phyloP scores from a whole-genome alignment of 148 eudicot genomes.

The Rhododendron molle region DNA sequence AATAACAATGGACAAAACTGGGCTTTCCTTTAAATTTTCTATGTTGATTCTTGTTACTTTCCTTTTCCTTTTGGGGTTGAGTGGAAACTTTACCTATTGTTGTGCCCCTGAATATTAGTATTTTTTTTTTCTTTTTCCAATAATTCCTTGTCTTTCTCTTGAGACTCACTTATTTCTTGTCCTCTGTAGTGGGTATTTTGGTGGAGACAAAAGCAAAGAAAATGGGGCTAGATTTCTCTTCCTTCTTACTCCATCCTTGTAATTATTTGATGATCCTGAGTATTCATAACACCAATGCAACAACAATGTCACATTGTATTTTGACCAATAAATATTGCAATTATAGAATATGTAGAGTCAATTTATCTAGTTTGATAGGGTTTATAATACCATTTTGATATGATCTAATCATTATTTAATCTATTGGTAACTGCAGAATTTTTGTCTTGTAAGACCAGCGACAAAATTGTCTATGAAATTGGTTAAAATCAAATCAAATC shows the following conservation, averaged over 20 bases:
- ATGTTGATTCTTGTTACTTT: background rate
- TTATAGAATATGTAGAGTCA: background rate
- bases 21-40: background rate
- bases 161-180: background rate
- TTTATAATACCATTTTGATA: too few relatives aligned
- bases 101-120: background rate
- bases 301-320: background rate
- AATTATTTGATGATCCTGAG: background rate
- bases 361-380: background rate
- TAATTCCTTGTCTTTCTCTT: background rate
- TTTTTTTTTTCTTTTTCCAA: background rate
- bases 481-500: background rate
- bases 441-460: background rate
- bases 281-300: background rate
- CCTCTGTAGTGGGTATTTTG: background rate
- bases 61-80: background rate
- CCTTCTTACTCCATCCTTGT: background rate
- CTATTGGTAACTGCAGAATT: background rate
- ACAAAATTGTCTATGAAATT: background rate
- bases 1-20: background rate
- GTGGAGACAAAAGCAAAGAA: background rate
- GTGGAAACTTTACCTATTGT: background rate
- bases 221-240: background rate
- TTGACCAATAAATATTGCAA: too few relatives aligned
- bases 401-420: background rate